Conservation (phyloP, 1,284 basidiomycete genomes). For the Heterobasidion occidentale region DNA sequence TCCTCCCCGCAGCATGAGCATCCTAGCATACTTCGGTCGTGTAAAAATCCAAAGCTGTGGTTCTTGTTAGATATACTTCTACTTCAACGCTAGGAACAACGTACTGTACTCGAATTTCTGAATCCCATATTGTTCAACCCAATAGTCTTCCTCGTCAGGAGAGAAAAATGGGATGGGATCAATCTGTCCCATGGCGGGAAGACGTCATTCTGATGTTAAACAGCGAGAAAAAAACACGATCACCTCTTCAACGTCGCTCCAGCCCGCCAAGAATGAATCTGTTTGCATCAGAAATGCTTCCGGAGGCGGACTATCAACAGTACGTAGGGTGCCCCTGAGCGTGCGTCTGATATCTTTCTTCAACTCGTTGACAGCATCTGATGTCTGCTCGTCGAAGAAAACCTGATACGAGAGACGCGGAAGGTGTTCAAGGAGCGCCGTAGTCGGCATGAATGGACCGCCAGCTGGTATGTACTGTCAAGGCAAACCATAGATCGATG, state of each 20-base stretch:
- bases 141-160: conserved; percentile 55
- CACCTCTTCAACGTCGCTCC: conserved; percentile 34
- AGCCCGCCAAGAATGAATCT: conserved; percentile 43
- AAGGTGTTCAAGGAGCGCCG: conserved; percentile 30
- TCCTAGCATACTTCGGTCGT: conserved; percentile 6
- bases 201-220: not conserved
- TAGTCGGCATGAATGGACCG: conserved; percentile 37
- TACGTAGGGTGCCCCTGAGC: conserved; percentile 45
- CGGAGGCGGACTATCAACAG: conserved; percentile 45
- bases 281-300: conserved; percentile 39
- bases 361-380: conserved; percentile 42
- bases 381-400: conserved; percentile 46
- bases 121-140: conserved; percentile 47
- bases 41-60: conserved; percentile 10
- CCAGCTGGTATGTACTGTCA: conserved; percentile 45
- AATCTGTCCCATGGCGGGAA: conserved; percentile 29
- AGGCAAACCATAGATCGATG: not conserved
- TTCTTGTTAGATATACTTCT: not conserved
- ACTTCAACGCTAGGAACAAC: conserved; percentile 18
- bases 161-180: conserved; percentile 52
- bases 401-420: conserved; percentile 54
- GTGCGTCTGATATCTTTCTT: conserved; percentile 44
- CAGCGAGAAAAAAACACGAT: not conserved
- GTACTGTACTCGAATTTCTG: conserved; percentile 56
- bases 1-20: not conserved